phyloP scores from a whole-genome alignment of 164 flowering plant genomes.

The Aristolochia fimbriata region DNA sequence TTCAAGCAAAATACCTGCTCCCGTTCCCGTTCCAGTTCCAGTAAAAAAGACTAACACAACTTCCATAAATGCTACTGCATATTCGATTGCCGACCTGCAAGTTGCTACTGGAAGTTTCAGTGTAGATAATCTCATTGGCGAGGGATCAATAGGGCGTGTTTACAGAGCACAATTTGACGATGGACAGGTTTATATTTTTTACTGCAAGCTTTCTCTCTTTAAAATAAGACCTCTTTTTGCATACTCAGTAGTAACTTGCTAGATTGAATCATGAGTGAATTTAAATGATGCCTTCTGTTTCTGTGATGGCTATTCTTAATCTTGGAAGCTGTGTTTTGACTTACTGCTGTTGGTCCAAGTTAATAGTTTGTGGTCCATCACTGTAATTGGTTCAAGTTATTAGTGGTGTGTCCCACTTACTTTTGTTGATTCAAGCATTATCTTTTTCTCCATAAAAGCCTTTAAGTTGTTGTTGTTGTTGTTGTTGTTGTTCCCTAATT shows the following conservation, averaged over 20 bases:
- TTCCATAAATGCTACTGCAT: slow-evolving; percentile 40
- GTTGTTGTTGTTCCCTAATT: too few relatives aligned
- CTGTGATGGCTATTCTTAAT: too few relatives aligned
- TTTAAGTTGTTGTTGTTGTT: too few relatives aligned
- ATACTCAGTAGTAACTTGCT: too few relatives aligned
- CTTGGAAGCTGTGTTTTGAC: neutral
- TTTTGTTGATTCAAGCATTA: too few relatives aligned
- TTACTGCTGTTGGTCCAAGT: too few relatives aligned
- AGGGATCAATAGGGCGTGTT: slow-evolving; percentile 90
- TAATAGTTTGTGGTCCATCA: too few relatives aligned
- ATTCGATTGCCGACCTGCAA: slow-evolving; percentile 88
- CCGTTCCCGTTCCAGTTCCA: slow-evolving; percentile 29
- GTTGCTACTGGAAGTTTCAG: slow-evolving; percentile 89
- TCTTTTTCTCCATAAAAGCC: too few relatives aligned
- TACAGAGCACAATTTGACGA: slow-evolving; percentile 86
- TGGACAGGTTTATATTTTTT: slow-evolving; percentile 53
- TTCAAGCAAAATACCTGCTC: slow-evolving; percentile 29
- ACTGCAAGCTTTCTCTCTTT: neutral
- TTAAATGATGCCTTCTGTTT: too few relatives aligned
- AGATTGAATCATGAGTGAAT: too few relatives aligned
- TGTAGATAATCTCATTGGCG: slow-evolving; percentile 71
- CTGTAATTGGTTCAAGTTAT: neutral
- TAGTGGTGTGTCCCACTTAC: neutral
- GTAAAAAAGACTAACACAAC: slow-evolving; percentile 42
- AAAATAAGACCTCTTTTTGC: too few relatives aligned